Evolutionary conservation across 2,329 filamentous ascomycete species (phyloP), one percentile per base, ranked within the genome.

Genomic region (Fusarium sp.): DNA sequence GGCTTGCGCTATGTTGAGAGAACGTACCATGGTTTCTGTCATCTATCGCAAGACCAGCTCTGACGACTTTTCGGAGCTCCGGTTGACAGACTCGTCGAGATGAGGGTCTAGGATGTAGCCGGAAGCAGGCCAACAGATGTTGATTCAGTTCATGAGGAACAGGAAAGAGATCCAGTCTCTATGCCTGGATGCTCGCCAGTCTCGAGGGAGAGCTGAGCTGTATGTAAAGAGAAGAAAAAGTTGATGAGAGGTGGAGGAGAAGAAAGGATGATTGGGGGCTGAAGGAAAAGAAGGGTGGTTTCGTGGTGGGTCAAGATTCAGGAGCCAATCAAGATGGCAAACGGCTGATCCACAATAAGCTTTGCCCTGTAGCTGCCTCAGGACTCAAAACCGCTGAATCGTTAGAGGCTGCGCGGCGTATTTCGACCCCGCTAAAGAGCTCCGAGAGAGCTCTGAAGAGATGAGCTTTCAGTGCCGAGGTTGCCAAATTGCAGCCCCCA

Each of bases 201-300:
- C 53, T 42, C 61, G 58, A 38, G 63, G 27, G 62, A 44, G 53
- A 49, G 55, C 58, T 55, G 51, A 65, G 61, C 56, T 61, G 27
- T 29, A 57, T 64, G 57, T 27, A 58, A 65, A 58, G 61, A 61
- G 65, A 66, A 72, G 55, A 59, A 63, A 64, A 64, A 55, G 51
- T 64, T 68, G 65, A 73, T 34, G 68, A 61, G 58, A 63, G 62
- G 61, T 73, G 68, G 68, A 70, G 42, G 70, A 62, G 67, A 69
- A 73, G 69, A 69, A 69, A 62, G 61, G 65, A 59, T 70, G 73
- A 75, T 74, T 74, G 71, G 73, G 70, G 72, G 60, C 57, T 69
- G 64, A 61, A 73, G 62, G 63, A 74, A 70, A 73, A 75, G 67
- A 69, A 68, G 57, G 63, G 65, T 55, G 56, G 29, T 64, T 67